Evolutionary conservation across 108 stramenopile species (phyloP).

Genomic region (Mediolabrus comicus): DNA sequence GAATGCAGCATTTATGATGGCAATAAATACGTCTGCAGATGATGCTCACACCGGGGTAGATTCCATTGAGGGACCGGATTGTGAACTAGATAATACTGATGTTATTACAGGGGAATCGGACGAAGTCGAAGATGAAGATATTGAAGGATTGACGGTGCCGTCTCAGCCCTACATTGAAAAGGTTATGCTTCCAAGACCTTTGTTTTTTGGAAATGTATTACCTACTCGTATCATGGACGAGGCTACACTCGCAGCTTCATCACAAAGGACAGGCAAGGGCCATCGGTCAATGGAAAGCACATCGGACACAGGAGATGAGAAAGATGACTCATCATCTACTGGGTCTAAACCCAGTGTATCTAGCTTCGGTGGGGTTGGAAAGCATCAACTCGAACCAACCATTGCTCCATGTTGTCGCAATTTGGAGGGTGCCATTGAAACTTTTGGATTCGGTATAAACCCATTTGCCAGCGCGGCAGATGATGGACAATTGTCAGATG

Average conservation of each 20-base stretch:
- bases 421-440: constrained; percentile 67
- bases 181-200: constrained; percentile 70
- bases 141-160: constrained; percentile 23
- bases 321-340: constrained; percentile 15
- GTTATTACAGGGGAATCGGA: constrained; percentile 11
- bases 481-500: constrained; percentile 7
- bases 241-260: constrained; percentile 39
- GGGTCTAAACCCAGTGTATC: constrained; percentile 20
- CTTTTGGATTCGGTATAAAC: constrained; percentile 75
- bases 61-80: constrained; percentile 8
- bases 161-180: constrained; percentile 63
- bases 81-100: not conserved
- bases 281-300: not conserved
- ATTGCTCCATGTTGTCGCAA: constrained; percentile 56
- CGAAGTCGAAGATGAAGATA: constrained; percentile 27
- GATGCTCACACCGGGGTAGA: not conserved
- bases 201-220: constrained; percentile 79
- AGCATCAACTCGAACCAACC: constrained; percentile 16
- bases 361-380: constrained; percentile 6
- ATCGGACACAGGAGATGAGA: constrained; percentile 1
- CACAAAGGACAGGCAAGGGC: not conserved
- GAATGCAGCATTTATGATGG: constrained; percentile 35
- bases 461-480: constrained; percentile 30
- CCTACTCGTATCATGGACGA: constrained; percentile 72
- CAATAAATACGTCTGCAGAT: constrained; percentile 36